A percentile compares a stretch with the other conserved stretches of the same genome.
These are phyloP conservation scores for Alternaria panax DNA, from an alignment of 2,329 filamentous ascomycete species.

Conservation along the genomic window DNA sequence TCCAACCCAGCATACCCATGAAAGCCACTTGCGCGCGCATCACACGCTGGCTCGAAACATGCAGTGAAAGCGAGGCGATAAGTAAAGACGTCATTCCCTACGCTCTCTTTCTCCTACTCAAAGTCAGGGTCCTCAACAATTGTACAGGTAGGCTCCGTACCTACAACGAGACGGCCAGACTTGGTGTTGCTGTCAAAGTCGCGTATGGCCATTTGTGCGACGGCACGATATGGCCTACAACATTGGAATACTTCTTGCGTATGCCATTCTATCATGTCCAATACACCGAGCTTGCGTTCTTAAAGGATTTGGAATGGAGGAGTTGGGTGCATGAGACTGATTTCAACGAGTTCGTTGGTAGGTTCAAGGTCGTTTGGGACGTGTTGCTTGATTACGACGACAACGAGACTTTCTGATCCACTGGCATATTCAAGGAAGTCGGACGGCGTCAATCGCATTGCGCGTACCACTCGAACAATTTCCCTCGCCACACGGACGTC, in stretches of 20 bases:
- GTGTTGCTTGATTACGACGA: neutral
- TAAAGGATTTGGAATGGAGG: neutral
- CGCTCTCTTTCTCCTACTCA: neutral
- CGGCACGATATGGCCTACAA: neutral
- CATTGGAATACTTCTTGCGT: neutral
- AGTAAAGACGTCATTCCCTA: neutral
- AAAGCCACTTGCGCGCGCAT: neutral
- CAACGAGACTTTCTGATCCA: neutral
- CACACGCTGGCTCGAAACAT: neutral
- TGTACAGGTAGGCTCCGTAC: neutral
- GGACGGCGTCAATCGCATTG: too few species aligned
- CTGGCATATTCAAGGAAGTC: too few species aligned
- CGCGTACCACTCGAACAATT: too few species aligned
- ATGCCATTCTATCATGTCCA: neutral
- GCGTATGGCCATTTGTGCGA: neutral
- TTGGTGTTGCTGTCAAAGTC: neutral
- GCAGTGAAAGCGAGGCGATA: neutral
- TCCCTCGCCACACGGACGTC: neutral
- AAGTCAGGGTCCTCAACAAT: neutral
- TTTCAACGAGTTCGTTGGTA: neutral
- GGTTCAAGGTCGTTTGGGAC: neutral
- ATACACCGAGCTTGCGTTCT: neutral
- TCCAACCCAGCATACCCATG: neutral
- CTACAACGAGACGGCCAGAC: neutral
- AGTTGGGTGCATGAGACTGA: neutral